Percentiles rank a stretch among this genome's conserved stretches.
These are phyloP conservation scores for Cercospora sp. DNA, from an alignment of 2,329 filamentous ascomycete genomes.

Conservation along the genomic window DNA sequence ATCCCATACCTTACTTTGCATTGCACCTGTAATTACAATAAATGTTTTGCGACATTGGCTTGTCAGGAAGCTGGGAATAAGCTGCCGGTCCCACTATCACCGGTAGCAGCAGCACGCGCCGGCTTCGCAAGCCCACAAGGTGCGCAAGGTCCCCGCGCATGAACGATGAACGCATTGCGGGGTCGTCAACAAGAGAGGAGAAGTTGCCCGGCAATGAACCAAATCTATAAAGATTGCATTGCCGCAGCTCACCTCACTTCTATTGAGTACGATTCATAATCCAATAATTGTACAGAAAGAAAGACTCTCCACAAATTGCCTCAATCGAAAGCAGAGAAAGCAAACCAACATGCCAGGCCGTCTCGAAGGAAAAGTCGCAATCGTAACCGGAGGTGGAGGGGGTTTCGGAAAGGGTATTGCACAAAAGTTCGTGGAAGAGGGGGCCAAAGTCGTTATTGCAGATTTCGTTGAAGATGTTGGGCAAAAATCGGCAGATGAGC, in stretches of 20 bases:
- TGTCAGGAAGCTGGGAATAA: slow-evolving; percentile 5
- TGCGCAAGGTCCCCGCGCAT: slow-evolving; percentile 2
- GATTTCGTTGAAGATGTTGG: slow-evolving; percentile 60
- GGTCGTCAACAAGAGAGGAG: slow-evolving; percentile 2
- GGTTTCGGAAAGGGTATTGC: slow-evolving; percentile 66
- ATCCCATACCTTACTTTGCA: too few species aligned
- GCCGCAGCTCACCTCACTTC: neutral
- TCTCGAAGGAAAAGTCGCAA: slow-evolving; percentile 38
- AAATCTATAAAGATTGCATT: slow-evolving; percentile 1
- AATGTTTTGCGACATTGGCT: neutral
- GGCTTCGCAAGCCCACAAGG: slow-evolving; percentile 9
- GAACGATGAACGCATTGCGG: slow-evolving; percentile 12
- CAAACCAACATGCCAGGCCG: slow-evolving; percentile 19
- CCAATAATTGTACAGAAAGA: neutral
- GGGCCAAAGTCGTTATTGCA: slow-evolving; percentile 61
- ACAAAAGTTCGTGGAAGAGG: slow-evolving; percentile 59
- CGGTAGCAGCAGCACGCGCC: neutral
- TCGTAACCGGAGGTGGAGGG: slow-evolving; percentile 61
- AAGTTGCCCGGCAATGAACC: neutral
- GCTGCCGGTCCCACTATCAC: slow-evolving; percentile 4
- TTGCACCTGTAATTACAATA: too few species aligned
- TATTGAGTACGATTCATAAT: neutral
- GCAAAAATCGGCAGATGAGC: slow-evolving; percentile 51
- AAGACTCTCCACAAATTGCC: neutral
- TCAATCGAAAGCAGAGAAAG: neutral